phyloP scores from a whole-genome alignment of 2,329 filamentous ascomycete species.

The Huntiella abstrusa region DNA sequence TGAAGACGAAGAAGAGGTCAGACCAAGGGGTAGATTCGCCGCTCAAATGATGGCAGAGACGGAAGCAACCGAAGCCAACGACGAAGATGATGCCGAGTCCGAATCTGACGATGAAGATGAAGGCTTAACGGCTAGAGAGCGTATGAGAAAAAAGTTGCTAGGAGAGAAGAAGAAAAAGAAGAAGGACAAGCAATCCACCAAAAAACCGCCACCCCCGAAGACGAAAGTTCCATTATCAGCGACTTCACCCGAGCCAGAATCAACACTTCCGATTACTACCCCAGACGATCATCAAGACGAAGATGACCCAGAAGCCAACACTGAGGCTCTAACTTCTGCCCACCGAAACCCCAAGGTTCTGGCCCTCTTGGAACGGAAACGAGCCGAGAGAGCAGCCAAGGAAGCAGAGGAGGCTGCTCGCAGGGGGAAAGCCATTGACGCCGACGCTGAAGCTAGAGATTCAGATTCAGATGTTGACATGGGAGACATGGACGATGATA shows the following conservation, averaged over 20 bases:
- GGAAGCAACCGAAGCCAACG: conserved; percentile 13
- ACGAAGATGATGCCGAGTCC: conserved; percentile 23
- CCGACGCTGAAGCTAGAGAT: conserved; percentile 21
- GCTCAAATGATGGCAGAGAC: conserved; percentile 36
- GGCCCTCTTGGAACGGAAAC: conserved; percentile 55
- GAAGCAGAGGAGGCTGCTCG: conserved; percentile 36
- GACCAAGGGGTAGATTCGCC: conserved; percentile 45
- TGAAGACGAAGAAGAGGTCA: conserved; percentile 18
- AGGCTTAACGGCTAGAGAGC: conserved; percentile 6
- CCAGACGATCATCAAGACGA: conserved; percentile 14
- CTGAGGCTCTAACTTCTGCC: conserved; percentile 26
- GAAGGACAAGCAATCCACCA: conserved; percentile 18
- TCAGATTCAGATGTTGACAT: conserved; percentile 20
- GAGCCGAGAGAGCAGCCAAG: conserved; percentile 47
- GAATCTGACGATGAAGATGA: conserved; percentile 15
- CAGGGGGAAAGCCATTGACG: conserved; percentile 21
- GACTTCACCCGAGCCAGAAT: conserved; percentile 14
- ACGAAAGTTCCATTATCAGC: conserved; percentile 12
- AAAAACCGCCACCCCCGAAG: conserved; percentile 22
- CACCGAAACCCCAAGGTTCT: conserved; percentile 41
- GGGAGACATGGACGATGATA: conserved; percentile 31
- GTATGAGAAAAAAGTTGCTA: conserved; percentile 5
- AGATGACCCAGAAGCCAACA: conserved; percentile 19
- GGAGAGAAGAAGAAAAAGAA: conserved; percentile 16
- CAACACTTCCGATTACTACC: conserved; percentile 12